Evolutionary conservation across 257 asterid species (phyloP), one percentile per base, ranked within the genome.

Genomic region (Salvia splendens): DNA sequence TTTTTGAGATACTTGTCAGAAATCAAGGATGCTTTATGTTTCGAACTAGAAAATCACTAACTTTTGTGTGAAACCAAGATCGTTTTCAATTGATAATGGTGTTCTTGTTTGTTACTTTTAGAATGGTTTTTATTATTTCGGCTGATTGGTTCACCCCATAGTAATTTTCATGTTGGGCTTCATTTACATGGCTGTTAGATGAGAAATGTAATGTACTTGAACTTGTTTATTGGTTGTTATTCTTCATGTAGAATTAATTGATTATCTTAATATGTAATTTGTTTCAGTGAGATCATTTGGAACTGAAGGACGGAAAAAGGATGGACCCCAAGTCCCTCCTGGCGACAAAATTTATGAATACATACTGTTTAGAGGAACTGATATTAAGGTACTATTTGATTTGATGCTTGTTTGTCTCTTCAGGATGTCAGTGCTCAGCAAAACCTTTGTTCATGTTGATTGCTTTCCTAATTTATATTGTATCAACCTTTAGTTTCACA

Each of bases 361-460:
- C 81, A 93, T 93, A 62, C 87, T 93, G 28, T 93, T 93, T 56
- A 87, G 97, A 61, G 97, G 99, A 75, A 90, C 84, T 80, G 99
- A 93, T 75, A 90, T 93, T 68, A 93, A 88, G 97, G 99, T 93
- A 38, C 42, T 24, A 24, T 24, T 24, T 24, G 30, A 24, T 24
- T 24, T 24, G 30, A 24, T 24, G 30, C 30, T 24, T 24, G 30
- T 24, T 24, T 24, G 30, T 24, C 30, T 24, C 30, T 24, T 24
- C 3, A 24, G 30, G 30, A 24, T 24, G 30, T 24, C 30, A 24
- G 1, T 24, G 30, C 30, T 24, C 30, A 17, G 20, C 20, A 24
- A 24, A 24, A 24, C 30, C 30, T 24, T 24, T 24, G 30, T 24
- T 24, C 30, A 24, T 24, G 30, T 24, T 24, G 3, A 24, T 24